Conservation (phyloP, 2,329 filamentous ascomycete genomes). For the Pseudogymnoascus sp. region DNA sequence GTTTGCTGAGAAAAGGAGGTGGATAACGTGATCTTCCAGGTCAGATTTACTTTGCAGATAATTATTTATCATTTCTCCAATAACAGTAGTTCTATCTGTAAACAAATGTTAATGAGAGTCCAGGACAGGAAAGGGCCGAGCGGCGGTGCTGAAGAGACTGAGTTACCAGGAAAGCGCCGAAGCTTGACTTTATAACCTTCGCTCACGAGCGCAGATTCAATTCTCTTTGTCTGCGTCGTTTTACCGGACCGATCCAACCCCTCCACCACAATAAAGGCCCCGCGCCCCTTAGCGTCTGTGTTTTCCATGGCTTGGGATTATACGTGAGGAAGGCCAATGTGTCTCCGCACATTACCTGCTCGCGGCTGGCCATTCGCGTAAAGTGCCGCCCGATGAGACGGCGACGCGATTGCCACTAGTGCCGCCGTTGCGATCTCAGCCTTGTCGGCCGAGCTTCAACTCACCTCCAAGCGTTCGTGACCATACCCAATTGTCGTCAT, state of each 20-base stretch:
- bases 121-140: neutral
- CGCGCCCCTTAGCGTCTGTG: constrained; percentile 27
- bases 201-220: constrained; percentile 44
- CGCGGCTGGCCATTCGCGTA: neutral
- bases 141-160: constrained; percentile 2
- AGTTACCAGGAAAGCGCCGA: constrained; percentile 57
- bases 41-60: constrained; percentile 53
- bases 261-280: constrained; percentile 61
- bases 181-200: constrained; percentile 45
- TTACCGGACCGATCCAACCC: constrained; percentile 66
- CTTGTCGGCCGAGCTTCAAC: constrained; percentile 6
- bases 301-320: neutral
- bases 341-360: neutral
- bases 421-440: constrained; percentile 2
- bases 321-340: neutral
- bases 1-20: constrained; percentile 65
- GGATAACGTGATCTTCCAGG: constrained; percentile 61
- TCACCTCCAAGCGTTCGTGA: neutral
- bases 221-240: constrained; percentile 56
- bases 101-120: constrained; percentile 13
- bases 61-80: constrained; percentile 58
- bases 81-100: constrained; percentile 56
- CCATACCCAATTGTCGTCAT: constrained; percentile 1
- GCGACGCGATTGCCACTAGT: constrained; percentile 3
- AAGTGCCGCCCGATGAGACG: neutral